phyloP scores from a whole-genome alignment of 2,329 filamentous ascomycete genomes.

The Botrytis aclada region DNA sequence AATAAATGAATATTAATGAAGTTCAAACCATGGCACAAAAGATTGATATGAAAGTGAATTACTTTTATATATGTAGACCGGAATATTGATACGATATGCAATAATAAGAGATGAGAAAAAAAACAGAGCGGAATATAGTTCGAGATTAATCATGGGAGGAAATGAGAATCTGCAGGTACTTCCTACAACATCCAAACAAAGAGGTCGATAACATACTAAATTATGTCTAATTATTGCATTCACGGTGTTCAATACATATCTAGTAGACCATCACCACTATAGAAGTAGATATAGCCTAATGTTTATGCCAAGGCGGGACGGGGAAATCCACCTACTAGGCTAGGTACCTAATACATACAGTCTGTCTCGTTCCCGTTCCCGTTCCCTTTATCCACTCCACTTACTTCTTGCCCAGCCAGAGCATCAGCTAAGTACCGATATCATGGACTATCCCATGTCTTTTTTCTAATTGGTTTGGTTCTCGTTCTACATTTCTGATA shows the following conservation, averaged over 20 bases:
- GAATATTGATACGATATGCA: background rate
- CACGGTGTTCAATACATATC: background rate
- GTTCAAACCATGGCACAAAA: background rate
- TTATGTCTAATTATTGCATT: background rate
- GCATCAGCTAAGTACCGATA: background rate
- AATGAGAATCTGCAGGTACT: background rate
- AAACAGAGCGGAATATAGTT: background rate
- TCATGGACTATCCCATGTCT: background rate
- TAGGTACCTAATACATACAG: background rate
- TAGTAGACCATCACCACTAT: background rate
- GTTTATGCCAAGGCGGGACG: background rate
- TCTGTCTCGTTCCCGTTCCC: background rate
- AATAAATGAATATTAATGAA: background rate
- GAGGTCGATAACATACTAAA: background rate
- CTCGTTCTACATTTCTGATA: background rate
- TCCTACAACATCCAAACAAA: background rate
- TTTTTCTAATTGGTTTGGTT: background rate
- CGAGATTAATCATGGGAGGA: background rate
- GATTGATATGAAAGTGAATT: background rate
- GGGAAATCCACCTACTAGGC: background rate
- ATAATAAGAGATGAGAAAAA: background rate
- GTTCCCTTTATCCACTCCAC: background rate
- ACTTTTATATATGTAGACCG: too few relatives aligned
- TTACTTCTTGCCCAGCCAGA: background rate
- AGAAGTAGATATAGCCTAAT: background rate